Percentiles rank a stretch among this genome's conserved stretches.
These are phyloP conservation scores for Penicillium paradoxum DNA, from an alignment of 495 filamentous ascomycete species.

Conservation along the genomic window DNA sequence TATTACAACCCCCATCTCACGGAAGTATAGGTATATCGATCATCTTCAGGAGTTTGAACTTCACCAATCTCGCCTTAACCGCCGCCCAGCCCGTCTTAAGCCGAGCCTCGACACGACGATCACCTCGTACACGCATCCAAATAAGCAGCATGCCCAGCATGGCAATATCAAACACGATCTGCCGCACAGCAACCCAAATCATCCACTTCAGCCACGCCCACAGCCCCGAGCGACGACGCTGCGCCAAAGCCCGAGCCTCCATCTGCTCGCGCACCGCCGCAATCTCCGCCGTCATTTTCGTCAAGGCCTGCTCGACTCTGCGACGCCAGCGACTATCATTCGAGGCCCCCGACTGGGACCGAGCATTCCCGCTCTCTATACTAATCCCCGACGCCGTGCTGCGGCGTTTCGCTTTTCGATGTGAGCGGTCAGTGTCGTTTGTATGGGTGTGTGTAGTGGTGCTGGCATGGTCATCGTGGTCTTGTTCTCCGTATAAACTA, in stretches of 20 bases:
- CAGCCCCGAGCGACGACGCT: conserved; percentile 47
- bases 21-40: conserved; percentile 24
- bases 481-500: conserved; percentile 31
- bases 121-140: conserved; percentile 74
- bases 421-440: conserved; percentile 10
- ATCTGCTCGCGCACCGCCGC: conserved; percentile 92
- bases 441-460: conserved; percentile 10
- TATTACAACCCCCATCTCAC: conserved; percentile 5
- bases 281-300: conserved; percentile 87
- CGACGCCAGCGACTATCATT: conserved; percentile 60
- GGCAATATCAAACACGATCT: conserved; percentile 65
- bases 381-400: conserved; percentile 4
- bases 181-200: conserved; percentile 65
- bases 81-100: conserved; percentile 60
- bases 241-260: conserved; percentile 48
- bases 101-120: conserved; percentile 72
- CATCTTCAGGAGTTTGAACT: conserved; percentile 33
- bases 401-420: conserved; percentile 11
- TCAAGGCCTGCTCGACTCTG: conserved; percentile 79
- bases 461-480: conserved; percentile 14
- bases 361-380: conserved; percentile 7
- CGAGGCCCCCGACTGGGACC: conserved; percentile 4
- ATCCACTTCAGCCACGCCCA: conserved; percentile 69
- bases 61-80: conserved; percentile 54
- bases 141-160: conserved; percentile 66